Evolutionary conservation across 23 red algal genomes (phyloP), one percentile per base, ranked within the genome.

Genomic region (Gracilaria gracilis): DNA sequence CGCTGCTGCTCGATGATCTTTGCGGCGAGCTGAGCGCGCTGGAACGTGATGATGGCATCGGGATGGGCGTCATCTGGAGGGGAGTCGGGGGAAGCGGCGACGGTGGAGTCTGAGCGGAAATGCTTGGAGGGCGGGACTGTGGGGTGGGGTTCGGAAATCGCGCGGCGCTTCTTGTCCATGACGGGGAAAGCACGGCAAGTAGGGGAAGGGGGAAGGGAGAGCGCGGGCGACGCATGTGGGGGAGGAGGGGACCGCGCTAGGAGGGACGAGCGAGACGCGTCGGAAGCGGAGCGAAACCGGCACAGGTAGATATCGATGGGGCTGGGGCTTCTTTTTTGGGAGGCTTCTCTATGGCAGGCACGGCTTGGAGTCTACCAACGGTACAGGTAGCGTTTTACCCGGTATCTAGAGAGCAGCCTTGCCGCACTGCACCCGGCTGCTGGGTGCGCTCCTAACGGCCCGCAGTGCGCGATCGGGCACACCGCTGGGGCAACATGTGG

Each of bases 1-100:
- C 89, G 78, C 59, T 83, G 62, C n/a, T 83, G 89, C 67, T 92
- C 89, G 6, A 50, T 78, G 65, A 92, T 92, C 65, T 84, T 83
- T 61, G 89, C 89, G 31, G 89, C 89, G 44, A 92, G 69, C 57
- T 92, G 89, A 37, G 89, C 78, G 50, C 89, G 89, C 53, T 92
- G 89, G 67, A 84, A 92, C 9, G 49, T 55, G 57, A 90, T 57
- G 61, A 90, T 80, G 16, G 87, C 67, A 67, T 90, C 84, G 70
- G 37, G 35, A 4, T 58, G 51, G 27, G 31, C 67, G 51, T 88
- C 84, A 50, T 72, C 47, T 23, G 67, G 66, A 88, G 51, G 5
- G 49, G 70, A 75, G 61, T 65, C 59, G 23, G 81, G 12, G 9
- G 53, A 36, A 13, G 36, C 40, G 36, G 61, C 20, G 31, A 34